Base-by-base conservation (phyloP, 352 stramenopile genomes). In the Pythium biforme region DNA sequence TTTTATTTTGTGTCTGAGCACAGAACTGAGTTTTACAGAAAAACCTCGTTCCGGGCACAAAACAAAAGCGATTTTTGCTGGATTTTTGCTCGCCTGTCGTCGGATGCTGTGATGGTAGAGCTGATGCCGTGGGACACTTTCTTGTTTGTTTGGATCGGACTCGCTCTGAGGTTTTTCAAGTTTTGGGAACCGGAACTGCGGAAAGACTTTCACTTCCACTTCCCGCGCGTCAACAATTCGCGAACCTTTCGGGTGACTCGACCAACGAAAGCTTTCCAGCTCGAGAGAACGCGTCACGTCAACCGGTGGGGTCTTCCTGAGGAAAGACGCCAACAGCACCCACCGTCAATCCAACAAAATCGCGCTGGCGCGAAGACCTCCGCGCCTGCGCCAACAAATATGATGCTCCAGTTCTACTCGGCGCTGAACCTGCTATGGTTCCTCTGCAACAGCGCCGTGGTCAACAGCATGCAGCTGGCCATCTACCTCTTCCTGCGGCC, bases 401-500 rank as follows among this genome's bases (percentile, higher is more conserved):
- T 72, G 65, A 88, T 88, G 58, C 70, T 85, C 62, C 78, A 79
- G 40, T 25, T 93, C 49, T 89, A 86, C 62, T 91, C 84, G 69
- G 81, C 76, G 62, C 70, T 89, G 25, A 87, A 90, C 69, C 75
- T 92, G 49, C 64, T 93, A n/a, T 94, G 86, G 86, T 77, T 94
- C 62, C 70, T 92, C 17, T 90, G 80, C 79, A 94, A 94, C 67
- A 86, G 77, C 68, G 75, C 76, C 37, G 73, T 90, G 55, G 79
- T 94, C 70, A 92, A 92, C 66, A 84, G 85, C 47, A 79, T 83
- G 52, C 82, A 94, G 63, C 79, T 94, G 46, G 70, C 84, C 48
- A 77, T 97, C 64, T 96, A 84, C 66, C 72, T 92, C 53, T 82
- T 92, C 34, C 75, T 97, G 43, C 77, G 88, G 7, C 86, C 88